These are phyloP conservation scores for Durusdinium trenchii DNA, from an alignment of 73 alveolate species.

Conservation along the genomic window DNA sequence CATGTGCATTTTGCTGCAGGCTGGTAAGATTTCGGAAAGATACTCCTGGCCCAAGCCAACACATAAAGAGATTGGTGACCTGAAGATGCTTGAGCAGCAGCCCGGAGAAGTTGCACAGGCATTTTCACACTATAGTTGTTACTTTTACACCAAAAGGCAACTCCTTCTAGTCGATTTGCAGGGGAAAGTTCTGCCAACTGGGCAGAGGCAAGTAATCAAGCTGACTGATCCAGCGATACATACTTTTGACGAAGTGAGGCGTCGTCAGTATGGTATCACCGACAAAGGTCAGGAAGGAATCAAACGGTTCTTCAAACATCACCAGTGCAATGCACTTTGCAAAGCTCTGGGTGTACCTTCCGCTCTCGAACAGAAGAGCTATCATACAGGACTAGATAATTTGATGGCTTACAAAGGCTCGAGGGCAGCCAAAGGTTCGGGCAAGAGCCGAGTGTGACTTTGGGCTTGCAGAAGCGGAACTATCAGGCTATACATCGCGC, in stretches of 20 bases:
- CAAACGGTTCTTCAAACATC: not conserved
- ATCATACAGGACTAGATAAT: no score
- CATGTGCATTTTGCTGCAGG: no score
- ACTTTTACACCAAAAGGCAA: not conserved
- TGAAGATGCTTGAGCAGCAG: not conserved
- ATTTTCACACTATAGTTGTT: not conserved
- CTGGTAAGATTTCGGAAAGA: not conserved
- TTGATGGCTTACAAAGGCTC: no score
- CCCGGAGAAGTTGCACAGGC: constrained; percentile 7
- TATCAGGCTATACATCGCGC: no score
- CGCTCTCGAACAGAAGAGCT: no score
- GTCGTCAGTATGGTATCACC: not conserved
- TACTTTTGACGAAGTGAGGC: not conserved
- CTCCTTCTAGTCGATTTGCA: constrained; percentile 19
- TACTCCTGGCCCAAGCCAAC: not conserved
- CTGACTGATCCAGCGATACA: constrained; percentile 47
- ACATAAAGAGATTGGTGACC: not conserved
- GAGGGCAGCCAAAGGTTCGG: no score
- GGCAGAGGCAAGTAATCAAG: not conserved
- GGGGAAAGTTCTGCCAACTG: not conserved
- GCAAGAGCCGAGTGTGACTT: no score
- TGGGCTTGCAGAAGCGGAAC: no score
- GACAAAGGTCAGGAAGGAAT: constrained; percentile 6
- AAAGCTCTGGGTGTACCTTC: not conserved
- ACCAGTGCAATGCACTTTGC: constrained; percentile 32